Percentiles rank a stretch among this genome's conserved stretches.
Evolutionary conservation across 495 filamentous ascomycete genomes (phyloP).

Genomic region (Penicillium egyptiacum): DNA sequence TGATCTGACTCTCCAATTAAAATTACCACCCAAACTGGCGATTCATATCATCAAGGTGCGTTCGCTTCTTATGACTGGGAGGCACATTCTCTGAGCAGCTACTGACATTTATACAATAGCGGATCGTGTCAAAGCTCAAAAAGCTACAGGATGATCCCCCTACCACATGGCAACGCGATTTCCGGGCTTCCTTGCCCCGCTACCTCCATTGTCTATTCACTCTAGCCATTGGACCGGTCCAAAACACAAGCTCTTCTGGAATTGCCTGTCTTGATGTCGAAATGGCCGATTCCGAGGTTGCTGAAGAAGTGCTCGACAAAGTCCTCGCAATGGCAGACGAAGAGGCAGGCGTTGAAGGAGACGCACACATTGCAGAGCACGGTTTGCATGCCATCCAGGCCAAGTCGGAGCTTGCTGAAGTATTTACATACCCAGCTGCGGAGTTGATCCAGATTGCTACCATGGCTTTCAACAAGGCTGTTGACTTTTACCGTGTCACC

Average conservation of each 20-base stretch:
- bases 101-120: neutral
- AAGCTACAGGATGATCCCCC: neutral
- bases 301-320: constrained; percentile 45
- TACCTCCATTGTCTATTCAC: constrained; percentile 10
- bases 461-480: constrained; percentile 70
- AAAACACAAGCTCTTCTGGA: neutral
- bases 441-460: constrained; percentile 80
- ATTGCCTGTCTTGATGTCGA: neutral
- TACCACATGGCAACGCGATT: neutral
- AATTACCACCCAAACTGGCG: neutral
- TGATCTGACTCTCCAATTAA: neutral
- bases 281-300: constrained; percentile 11
- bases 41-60: constrained; percentile 2
- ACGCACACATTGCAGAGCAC: too few species aligned
- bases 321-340: constrained; percentile 50
- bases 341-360: constrained; percentile 10
- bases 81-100: neutral
- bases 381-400: neutral
- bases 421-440: constrained; percentile 55
- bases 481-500: constrained; percentile 64
- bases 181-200: neutral
- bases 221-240: neutral
- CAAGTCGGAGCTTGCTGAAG: neutral
- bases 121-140: neutral
- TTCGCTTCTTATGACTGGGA: too few species aligned